Evolutionary conservation across 1,284 basidiomycete genomes (phyloP), one percentile per base, ranked within the genome.

Genomic region (Earliella scabrosa): DNA sequence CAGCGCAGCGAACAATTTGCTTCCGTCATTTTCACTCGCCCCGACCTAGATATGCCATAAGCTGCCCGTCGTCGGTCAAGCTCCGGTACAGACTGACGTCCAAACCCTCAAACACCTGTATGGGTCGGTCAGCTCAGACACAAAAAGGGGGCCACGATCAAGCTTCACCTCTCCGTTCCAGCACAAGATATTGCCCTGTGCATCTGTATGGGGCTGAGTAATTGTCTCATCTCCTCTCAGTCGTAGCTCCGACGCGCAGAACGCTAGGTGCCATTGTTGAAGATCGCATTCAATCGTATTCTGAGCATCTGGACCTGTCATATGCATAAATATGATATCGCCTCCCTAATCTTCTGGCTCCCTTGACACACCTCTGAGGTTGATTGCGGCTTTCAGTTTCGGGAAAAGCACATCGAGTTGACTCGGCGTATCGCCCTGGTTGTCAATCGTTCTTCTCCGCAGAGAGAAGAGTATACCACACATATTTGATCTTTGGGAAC

Each of bases 91-190:
- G 26, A 54, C 73, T 63, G 26, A 92, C 85, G 64, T 87, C 73
- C 26, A 93, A 62, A 3, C 92, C 93, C 60, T 88, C 84, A 60
- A 96, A 95, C 31, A 95, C 78, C 92, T 90, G 56, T 46, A 3
- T 40, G 16, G 24, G 36, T 3, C 16, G 11, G 18, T 18, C 18
- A 8, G 18, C n/a, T n/a, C n/a, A n/a, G n/a, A n/a, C n/a, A n/a
- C n/a, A n/a, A n/a, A n/a, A n/a, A n/a, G n/a, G n/a, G n/a, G n/a
- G n/a, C n/a, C n/a, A n/a, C n/a, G n/a, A n/a, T n/a, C n/a, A n/a
- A n/a, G n/a, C n/a, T n/a, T n/a, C 63, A 90, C 92, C 79, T 97
- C 94, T 56, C 94, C 94, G 69, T 97, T 97, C 92, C 92, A 96
- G 63, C 90, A 95, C 18, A 97, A 72, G 2, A 93, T 71, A 59